phyloP scores from a whole-genome alignment of 139 green algal species.

The Bryopsis sp. region DNA sequence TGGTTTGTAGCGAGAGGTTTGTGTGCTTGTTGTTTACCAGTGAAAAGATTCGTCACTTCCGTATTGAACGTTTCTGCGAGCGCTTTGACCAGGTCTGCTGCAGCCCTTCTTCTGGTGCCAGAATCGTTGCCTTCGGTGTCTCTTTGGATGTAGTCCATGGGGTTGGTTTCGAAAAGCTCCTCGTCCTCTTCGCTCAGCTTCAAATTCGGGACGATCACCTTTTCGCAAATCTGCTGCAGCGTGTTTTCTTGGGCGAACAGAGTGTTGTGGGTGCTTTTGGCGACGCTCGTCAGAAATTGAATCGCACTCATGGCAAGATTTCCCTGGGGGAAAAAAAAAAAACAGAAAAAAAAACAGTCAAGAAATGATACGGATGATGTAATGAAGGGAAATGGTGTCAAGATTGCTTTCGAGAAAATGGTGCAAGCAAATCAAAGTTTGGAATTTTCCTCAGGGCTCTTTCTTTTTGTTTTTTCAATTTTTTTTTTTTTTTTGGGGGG shows the following conservation, averaged over 20 bases:
- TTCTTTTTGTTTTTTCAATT: too few species aligned
- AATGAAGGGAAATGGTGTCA: too few species aligned
- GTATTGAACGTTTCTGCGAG: slow-evolving; percentile 71
- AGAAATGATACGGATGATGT: neutral
- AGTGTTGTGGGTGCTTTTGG: slow-evolving; percentile 62
- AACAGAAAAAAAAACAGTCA: too few species aligned
- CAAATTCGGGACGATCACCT: slow-evolving; percentile 84
- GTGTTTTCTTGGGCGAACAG: slow-evolving; percentile 59
- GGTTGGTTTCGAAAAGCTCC: slow-evolving; percentile 94
- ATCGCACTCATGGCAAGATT: slow-evolving; percentile 72
- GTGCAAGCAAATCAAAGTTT: too few species aligned
- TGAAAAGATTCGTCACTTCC: slow-evolving; percentile 76
- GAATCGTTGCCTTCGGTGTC: slow-evolving; percentile 92
- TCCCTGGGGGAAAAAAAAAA: slow-evolving; percentile 52
- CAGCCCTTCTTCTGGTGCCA: slow-evolving; percentile 84
- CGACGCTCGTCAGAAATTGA: slow-evolving; percentile 77
- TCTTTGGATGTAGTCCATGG: slow-evolving; percentile 86
- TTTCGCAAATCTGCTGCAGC: slow-evolving; percentile 69
- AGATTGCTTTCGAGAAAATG: too few species aligned
- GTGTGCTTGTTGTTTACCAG: too few species aligned
- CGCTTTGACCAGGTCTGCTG: slow-evolving; percentile 82
- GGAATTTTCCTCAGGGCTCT: too few species aligned
- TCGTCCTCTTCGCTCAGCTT: slow-evolving; percentile 55
- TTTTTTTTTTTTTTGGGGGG: too few species aligned
- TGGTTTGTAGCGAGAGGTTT: too few species aligned